These are phyloP conservation scores for Clonostachys byssicola DNA, from an alignment of 2,329 filamentous ascomycete species.

Conservation along the genomic window DNA sequence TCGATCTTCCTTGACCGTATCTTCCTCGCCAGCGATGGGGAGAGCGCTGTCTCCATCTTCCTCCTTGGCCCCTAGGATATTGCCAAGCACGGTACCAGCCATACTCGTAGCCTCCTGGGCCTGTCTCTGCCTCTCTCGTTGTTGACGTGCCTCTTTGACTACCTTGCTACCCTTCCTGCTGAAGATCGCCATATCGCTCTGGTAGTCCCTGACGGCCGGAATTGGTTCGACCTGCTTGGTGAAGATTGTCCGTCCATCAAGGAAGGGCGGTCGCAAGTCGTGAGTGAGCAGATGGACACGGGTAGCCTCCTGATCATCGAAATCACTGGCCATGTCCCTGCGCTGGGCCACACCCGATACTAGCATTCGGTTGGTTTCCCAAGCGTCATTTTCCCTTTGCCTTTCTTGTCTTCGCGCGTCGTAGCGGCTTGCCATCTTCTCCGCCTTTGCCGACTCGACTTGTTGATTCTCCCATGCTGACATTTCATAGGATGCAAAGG, in stretches of 20 bases:
- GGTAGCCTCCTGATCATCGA: conserved; percentile 87
- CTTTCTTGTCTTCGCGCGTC: conserved; percentile 74
- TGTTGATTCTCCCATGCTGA: conserved; percentile 71
- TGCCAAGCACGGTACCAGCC: conserved; percentile 86
- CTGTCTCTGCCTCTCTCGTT: conserved; percentile 89
- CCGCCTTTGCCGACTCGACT: conserved; percentile 71
- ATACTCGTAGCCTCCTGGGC: conserved; percentile 93
- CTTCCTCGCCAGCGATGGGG: conserved; percentile 69
- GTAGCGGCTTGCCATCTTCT: conserved; percentile 73
- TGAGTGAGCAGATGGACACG: conserved; percentile 90
- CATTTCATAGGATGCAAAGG: conserved; percentile 74
- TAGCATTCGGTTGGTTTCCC: conserved; percentile 98
- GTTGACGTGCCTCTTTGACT: conserved; percentile 85
- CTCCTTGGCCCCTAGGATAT: conserved; percentile 93
- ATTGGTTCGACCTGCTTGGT: conserved; percentile 96
- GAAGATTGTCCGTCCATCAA: conserved; percentile 93
- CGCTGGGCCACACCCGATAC: conserved; percentile 93
- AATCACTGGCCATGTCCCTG: conserved; percentile 75
- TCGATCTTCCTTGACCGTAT: conserved; percentile 21
- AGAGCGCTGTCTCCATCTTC: conserved; percentile 88
- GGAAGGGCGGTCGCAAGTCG: conserved; percentile 87
- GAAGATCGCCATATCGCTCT: conserved; percentile 99
- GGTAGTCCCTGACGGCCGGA: conserved; percentile 84
- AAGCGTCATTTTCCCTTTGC: conserved; percentile 92
- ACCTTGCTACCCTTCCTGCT: conserved; percentile 92